Evolutionary conservation across 768 basidiomycete genomes (phyloP), one percentile per base, ranked within the genome.

Genomic region (Kwoniella newhampshirensis): DNA sequence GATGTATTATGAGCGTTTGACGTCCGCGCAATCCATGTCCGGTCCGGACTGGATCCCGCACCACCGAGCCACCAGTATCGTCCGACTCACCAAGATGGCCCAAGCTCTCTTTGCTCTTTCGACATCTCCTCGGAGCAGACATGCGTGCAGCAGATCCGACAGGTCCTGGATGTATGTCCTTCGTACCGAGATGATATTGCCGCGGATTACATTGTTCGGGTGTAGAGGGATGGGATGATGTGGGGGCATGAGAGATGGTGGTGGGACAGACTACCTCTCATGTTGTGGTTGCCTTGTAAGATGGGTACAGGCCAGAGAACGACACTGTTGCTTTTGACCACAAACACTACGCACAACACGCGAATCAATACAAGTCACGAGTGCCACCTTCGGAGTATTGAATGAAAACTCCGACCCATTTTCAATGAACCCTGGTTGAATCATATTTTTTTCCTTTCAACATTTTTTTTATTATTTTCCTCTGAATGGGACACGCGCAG

Each of bases 121-220:
- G 9, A 57, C 4, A 32, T 76, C 71, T 7, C 67, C 60, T 35
- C 58, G 50, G 7, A 71, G 52, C 7, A 76, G 54, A 52, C 71
- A 67, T 25, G 55, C 58, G 44, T 76, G 70, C 11, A 76, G 60
- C 1, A 73, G 53, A 43, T 72, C 63, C 7, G 64, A 55, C 27
- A 75, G 52, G 53, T 76, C 75, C 39, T 76, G 75, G 17, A 76
- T 71, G 48, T 70, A 67, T 42, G 63, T 64, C 26, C 63, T 59
- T n/a, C 75, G 51, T 36, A 73, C 51, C 17, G 63, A 12, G 30
- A 17, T 13, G 44, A 51, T 6, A 43, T 28, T 26, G 17, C 40
- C 40, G 40, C 17, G 32, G 13, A 18, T 26, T 30, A 27, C 13
- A 50, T 53, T 20, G 35, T 49, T 51, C 56, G 55, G 42, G 58